Evolutionary conservation across 1,284 basidiomycete genomes (phyloP).

Genomic region (Puccinia coronata): DNA sequence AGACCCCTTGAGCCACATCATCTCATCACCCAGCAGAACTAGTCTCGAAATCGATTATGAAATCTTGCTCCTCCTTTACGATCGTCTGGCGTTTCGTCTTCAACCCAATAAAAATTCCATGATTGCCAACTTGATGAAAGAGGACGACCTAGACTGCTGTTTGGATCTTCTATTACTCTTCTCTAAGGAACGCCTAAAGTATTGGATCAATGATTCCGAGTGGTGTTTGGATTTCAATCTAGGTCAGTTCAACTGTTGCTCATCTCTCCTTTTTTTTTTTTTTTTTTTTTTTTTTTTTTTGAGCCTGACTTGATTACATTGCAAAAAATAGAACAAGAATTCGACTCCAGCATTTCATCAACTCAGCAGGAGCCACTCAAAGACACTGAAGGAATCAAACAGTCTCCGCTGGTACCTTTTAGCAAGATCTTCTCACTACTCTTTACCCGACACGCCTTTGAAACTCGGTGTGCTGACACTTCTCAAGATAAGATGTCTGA

Average conservation of each 20-base stretch:
- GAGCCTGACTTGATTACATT: background rate
- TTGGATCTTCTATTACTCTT: conserved; percentile 42
- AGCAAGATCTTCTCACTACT: conserved; percentile 31
- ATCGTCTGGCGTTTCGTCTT: conserved; percentile 33
- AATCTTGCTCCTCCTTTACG: conserved; percentile 35
- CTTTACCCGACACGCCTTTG: conserved; percentile 21
- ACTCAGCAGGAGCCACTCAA: background rate
- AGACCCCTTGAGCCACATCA: conserved; percentile 4
- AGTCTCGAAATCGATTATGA: conserved; percentile 28
- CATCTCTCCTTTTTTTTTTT: background rate
- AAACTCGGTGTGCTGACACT: conserved; percentile 15
- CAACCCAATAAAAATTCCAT: conserved; percentile 16
- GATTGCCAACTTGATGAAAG: conserved; percentile 21
- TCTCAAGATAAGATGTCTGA: background rate
- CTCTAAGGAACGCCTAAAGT: background rate
- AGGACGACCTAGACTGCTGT: conserved; percentile 32
- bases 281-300: background rate
- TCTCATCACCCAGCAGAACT: conserved; percentile 4
- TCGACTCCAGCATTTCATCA: background rate
- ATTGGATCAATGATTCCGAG: conserved; percentile 29
- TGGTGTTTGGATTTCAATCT: conserved; percentile 38
- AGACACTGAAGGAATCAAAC: conserved; percentile 1
- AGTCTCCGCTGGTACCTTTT: conserved; percentile 36
- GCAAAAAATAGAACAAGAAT: background rate
- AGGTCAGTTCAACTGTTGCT: background rate